phyloP scores from a whole-genome alignment of 164 flowering plant genomes.

The Sedum album region DNA sequence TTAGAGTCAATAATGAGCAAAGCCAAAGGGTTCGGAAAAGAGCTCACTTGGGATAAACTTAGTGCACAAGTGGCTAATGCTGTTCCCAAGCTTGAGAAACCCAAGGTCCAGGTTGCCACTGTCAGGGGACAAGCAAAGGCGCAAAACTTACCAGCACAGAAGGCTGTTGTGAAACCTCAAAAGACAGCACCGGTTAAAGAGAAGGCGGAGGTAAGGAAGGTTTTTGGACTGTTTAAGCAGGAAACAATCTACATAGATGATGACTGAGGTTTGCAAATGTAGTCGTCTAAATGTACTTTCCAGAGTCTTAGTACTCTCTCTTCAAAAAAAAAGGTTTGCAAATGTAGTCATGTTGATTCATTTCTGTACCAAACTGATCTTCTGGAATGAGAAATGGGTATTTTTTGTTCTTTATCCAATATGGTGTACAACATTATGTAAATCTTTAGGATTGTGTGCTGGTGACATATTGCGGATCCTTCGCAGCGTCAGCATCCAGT shows the following conservation, averaged over 20 bases:
- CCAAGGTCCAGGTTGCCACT: slow-evolving; percentile 75
- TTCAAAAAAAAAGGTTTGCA: no score
- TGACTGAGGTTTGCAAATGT: slow-evolving; percentile 27
- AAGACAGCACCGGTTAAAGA: slow-evolving; percentile 6
- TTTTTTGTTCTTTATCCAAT: background rate
- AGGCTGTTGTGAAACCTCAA: slow-evolving; percentile 44
- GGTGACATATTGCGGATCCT: background rate
- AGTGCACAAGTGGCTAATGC: slow-evolving; percentile 47
- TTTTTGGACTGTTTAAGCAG: slow-evolving; percentile 84
- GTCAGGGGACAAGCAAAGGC: slow-evolving; percentile 85
- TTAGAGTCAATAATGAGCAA: slow-evolving; percentile 23
- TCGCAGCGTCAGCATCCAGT: background rate
- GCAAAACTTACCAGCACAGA: slow-evolving; percentile 39
- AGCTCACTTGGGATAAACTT: slow-evolving; percentile 63
- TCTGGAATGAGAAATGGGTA: background rate
- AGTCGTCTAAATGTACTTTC: no score
- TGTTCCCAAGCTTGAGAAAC: slow-evolving; percentile 33
- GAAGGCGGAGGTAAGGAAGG: slow-evolving; percentile 39
- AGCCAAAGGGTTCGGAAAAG: slow-evolving; percentile 52
- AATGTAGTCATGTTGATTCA: slow-evolving; percentile 6
- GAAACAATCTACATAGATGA: slow-evolving; percentile 90
- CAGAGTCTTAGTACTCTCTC: no score
- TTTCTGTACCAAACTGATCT: slow-evolving; percentile 3
- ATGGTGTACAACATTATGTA: background rate
- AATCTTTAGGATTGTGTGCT: background rate